These are phyloP conservation scores for Yamadazyma blattariae DNA, from an alignment of 1,139 yeast species.

Conservation along the genomic window DNA sequence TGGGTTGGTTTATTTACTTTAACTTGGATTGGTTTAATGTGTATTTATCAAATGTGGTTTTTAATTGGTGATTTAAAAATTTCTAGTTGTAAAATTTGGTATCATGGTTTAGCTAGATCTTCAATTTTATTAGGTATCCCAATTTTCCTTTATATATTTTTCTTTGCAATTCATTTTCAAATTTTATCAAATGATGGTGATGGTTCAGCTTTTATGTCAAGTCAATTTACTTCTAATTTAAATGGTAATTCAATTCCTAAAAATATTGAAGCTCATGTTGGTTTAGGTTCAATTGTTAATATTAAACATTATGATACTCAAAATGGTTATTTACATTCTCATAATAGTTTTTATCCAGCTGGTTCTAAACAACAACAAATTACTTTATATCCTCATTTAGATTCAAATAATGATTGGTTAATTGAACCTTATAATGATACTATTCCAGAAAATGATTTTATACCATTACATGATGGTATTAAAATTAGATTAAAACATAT, in stretches of 20 bases:
- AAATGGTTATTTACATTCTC: conserved; percentile 97
- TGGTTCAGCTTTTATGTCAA: conserved; percentile 85
- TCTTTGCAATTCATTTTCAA: conserved; percentile 79
- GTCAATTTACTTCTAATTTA: conserved; percentile 82
- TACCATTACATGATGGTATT: conserved; percentile 71
- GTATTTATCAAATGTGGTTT: conserved; percentile 82
- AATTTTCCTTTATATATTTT: conserved; percentile 56
- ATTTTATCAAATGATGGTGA: conserved; percentile 75
- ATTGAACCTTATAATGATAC: conserved; percentile 65
- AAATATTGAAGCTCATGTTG: conserved; percentile 76
- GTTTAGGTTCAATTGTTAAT: conserved; percentile 77
- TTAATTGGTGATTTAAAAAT: conserved; percentile 80
- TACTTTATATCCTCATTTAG: conserved; percentile 91
- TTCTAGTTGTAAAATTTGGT: conserved; percentile 44
- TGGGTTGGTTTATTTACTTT: conserved; percentile 97
- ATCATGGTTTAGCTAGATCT: conserved; percentile 59
- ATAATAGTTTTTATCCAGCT: conserved; percentile 75
- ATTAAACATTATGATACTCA: conserved; percentile 80
- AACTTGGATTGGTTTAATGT: conserved; percentile 83
- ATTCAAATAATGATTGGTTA: conserved; percentile 82
- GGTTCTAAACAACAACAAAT: conserved; percentile 96
- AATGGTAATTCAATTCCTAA: conserved; percentile 68
- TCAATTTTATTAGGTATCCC: conserved; percentile 69
- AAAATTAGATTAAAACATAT: conserved; percentile 76
- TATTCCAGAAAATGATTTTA: conserved; percentile 49